Evolutionary conservation across 1,284 basidiomycete genomes (phyloP).

Genomic region (Entoloma clypeatum): DNA sequence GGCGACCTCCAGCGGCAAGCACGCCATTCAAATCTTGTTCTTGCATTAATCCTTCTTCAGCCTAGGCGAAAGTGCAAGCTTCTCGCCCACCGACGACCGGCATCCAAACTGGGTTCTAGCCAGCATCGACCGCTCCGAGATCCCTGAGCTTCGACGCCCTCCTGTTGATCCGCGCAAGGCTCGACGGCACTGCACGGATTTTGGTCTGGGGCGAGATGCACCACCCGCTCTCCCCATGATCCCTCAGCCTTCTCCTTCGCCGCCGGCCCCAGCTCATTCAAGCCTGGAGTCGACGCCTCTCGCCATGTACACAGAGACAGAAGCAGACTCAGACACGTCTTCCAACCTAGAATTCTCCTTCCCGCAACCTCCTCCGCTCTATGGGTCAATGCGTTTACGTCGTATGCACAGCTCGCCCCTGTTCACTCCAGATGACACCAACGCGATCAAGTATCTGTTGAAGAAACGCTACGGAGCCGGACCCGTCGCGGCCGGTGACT

Average conservation of each 20-base stretch:
- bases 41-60: constrained; percentile 12
- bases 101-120: too few relatives aligned
- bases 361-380: constrained; percentile 39
- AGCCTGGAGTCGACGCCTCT: constrained; percentile 21
- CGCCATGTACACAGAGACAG: constrained; percentile 28
- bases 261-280: constrained; percentile 10
- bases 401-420: constrained; percentile 42
- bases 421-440: constrained; percentile 27
- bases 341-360: constrained; percentile 36
- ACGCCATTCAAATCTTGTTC: too few relatives aligned
- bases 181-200: constrained; percentile 33
- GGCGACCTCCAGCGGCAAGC: too few relatives aligned
- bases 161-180: constrained; percentile 29
- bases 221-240: not conserved
- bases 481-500: not conserved
- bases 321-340: constrained; percentile 31
- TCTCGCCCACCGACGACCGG: not conserved
- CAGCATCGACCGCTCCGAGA: constrained; percentile 1
- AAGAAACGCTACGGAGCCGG: constrained; percentile 12
- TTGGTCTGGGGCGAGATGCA: constrained; percentile 25
- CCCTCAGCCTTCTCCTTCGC: constrained; percentile 11
- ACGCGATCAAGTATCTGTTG: constrained; percentile 16
- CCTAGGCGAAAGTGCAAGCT: constrained; percentile 7
- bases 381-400: constrained; percentile 31
- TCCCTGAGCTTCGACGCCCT: constrained; percentile 18